Evolutionary conservation across 2,329 filamentous ascomycete genomes (phyloP).

Genomic region (Alternaria solani): DNA sequence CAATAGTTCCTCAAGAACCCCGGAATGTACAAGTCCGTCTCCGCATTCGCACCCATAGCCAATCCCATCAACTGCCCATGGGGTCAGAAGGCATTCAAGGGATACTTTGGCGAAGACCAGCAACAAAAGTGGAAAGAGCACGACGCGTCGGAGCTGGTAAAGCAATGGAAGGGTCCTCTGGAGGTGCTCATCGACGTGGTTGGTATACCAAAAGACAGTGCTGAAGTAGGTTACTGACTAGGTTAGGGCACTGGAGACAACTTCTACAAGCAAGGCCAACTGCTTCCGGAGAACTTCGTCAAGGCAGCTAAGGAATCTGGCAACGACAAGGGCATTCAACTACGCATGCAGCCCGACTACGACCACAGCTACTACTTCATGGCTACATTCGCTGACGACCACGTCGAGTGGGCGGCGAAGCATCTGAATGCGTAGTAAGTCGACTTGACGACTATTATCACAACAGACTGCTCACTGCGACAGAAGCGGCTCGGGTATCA

Average conservation of each 20-base stretch:
- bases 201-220: slow-evolving; percentile 49
- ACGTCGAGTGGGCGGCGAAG: slow-evolving; percentile 91
- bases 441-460: slow-evolving; percentile 3
- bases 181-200: slow-evolving; percentile 89
- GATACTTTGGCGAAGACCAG: slow-evolving; percentile 82
- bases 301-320: slow-evolving; percentile 79
- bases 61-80: slow-evolving; percentile 89
- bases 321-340: slow-evolving; percentile 71
- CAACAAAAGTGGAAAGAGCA: slow-evolving; percentile 83
- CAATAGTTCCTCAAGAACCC: slow-evolving; percentile 84
- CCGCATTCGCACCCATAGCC: slow-evolving; percentile 87
- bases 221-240: neutral
- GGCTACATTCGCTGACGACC: slow-evolving; percentile 86
- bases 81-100: slow-evolving; percentile 93
- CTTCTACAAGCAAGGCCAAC: slow-evolving; percentile 93
- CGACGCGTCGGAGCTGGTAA: slow-evolving; percentile 90
- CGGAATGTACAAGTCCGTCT: slow-evolving; percentile 85
- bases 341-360: slow-evolving; percentile 89
- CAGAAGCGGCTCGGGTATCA: slow-evolving; percentile 42
- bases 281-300: slow-evolving; percentile 92
- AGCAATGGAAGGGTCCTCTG: slow-evolving; percentile 74
- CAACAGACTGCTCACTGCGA: slow-evolving; percentile 35
- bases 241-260: slow-evolving; percentile 85
- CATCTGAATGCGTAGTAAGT: slow-evolving; percentile 69
- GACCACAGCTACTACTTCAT: slow-evolving; percentile 99